Base-by-base conservation (phyloP, 2,329 filamentous ascomycete genomes). In the Ceratocystis harringtonii region DNA sequence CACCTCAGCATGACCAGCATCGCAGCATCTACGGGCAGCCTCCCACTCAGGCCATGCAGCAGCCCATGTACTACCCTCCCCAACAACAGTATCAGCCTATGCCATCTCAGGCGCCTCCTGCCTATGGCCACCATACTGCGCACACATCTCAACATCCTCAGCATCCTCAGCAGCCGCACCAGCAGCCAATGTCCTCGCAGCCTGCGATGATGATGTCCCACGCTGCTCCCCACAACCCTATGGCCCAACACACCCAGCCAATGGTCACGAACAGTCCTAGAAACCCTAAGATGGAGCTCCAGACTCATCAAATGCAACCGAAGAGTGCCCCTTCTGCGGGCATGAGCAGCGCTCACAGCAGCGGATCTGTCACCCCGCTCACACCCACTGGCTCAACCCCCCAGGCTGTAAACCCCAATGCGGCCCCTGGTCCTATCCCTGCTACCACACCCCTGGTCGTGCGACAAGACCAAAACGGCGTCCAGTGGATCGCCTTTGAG, bases 401-500 rank as follows among this genome's bases (percentile, higher is more conserved):
- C 30, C 69, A 67, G 4, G 86, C 84, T 25, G 83, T 90, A 41
- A 95, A 94, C 73, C 87, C 91, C 10, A 96, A 92, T 72, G 91
- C 92, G 44, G 94, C 94, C 0, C 94, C 94, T 5, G 94, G 94
- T 1, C 94, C 94, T 0, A 99, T 99, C 71, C 94, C 94, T 12
- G 94, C 94, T 0, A 99, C 94, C 2, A 97, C 94, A 0, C 94
- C 94, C 0, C 79, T 96, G 7, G 92, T 97, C 7, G 92, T 97
- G 28, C 81, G 92, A 70, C 92, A 97, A 75, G 94, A 97, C 71
- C 88, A 90, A 72, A 97, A 96, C 70, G 94, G 94, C 7, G 92
- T 97, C 5, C 94, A 97, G 75, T 97, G 94, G 94, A 97, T 97
- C 72, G 91, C 91, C 0, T 99, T 97, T 69, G 94, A 99, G 75